A percentile compares a stretch with the other conserved stretches of the same genome.
Conservation (phyloP, 345 rosid genomes). For the Bruguiera gymnorhiza region DNA sequence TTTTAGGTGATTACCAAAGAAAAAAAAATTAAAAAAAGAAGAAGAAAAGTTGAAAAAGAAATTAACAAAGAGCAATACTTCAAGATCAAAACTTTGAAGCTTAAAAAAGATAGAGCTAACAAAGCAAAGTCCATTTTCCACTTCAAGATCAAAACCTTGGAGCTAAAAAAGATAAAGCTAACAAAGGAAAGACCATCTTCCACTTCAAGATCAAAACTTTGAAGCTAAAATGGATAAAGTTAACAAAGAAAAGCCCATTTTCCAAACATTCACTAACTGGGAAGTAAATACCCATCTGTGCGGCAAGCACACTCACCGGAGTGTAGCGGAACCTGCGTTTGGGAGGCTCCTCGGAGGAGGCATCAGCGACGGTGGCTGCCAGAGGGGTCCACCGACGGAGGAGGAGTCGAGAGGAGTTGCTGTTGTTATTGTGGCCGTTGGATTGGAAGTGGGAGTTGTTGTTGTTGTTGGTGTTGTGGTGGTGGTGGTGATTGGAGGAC, state of each 20-base stretch:
- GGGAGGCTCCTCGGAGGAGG: conserved; percentile 55
- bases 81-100: no score
- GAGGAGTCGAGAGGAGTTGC: conserved; percentile 46
- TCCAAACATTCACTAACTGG: neutral
- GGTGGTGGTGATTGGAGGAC: conserved; percentile 35
- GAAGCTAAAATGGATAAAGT: no score
- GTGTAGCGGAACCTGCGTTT: conserved; percentile 78
- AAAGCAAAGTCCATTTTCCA: neutral
- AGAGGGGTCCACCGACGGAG: conserved; percentile 97
- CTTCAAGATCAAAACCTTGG: no score
- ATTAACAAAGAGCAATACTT: no score
- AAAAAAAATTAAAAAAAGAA: no score
- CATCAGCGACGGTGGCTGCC: conserved; percentile 34
- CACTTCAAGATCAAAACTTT: neutral
- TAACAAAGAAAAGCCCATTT: neutral
- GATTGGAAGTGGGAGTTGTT: conserved; percentile 46
- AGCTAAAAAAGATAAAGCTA: no score
- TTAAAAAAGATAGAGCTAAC: no score
- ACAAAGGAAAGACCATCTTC: neutral
- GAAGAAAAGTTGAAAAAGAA: no score
- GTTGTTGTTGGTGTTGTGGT: conserved; percentile 17
- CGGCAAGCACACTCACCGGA: conserved; percentile 48
- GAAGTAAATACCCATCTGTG: neutral
- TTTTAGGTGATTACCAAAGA: neutral
- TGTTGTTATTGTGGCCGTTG: conserved; percentile 29